These are phyloP conservation scores for Starmerella khaoyaiensis DNA, from an alignment of 805 yeast species.

Conservation along the genomic window DNA sequence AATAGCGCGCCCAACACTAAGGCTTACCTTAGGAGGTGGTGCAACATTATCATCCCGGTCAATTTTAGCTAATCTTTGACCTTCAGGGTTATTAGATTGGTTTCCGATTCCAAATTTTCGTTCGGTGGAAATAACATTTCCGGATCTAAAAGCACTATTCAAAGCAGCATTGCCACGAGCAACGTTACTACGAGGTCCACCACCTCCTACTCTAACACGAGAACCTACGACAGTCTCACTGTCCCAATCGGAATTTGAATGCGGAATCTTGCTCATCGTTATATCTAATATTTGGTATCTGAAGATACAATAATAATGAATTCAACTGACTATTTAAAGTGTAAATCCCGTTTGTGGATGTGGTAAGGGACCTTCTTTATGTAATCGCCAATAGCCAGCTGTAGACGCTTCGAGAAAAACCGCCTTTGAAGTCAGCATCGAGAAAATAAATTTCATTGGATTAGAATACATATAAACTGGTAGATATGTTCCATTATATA, in stretches of 20 bases:
- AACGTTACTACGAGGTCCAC: slow-evolving; percentile 76
- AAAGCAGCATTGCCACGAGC: slow-evolving; percentile 66
- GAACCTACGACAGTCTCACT: slow-evolving; percentile 76
- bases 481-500: too few relatives aligned
- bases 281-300: background rate
- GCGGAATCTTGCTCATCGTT: slow-evolving; percentile 21
- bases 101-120: slow-evolving; percentile 70
- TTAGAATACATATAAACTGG: too few relatives aligned
- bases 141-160: slow-evolving; percentile 89
- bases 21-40: slow-evolving; percentile 77
- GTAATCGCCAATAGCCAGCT: too few relatives aligned
- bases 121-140: slow-evolving; percentile 79
- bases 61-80: slow-evolving; percentile 85
- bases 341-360: too few relatives aligned
- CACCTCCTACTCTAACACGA: slow-evolving; percentile 67
- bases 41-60: slow-evolving; percentile 91
- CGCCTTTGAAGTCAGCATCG: too few relatives aligned
- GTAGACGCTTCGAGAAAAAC: too few relatives aligned
- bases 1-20: slow-evolving; percentile 76
- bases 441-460: too few relatives aligned
- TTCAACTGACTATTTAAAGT: too few relatives aligned
- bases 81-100: slow-evolving; percentile 62
- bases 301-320: too few relatives aligned
- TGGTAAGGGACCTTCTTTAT: too few relatives aligned
- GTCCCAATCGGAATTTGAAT: slow-evolving; percentile 63